Conservation (phyloP, 2,329 filamentous ascomycete species). For the Lojkania enalia region DNA sequence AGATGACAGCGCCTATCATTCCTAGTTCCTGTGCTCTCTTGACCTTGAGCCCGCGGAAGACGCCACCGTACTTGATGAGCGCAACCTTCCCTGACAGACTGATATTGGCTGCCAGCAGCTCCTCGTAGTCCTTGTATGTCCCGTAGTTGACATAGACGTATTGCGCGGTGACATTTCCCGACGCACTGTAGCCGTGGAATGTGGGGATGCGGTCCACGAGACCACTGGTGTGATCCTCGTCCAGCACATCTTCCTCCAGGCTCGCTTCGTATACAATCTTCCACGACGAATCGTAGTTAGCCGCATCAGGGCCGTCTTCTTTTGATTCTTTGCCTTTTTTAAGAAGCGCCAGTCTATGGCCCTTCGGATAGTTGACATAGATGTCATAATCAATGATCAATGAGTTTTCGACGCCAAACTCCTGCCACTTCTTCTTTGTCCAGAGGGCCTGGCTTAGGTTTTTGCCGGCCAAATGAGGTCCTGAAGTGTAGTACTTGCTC, state of each 20-base stretch:
- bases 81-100: conserved; percentile 83
- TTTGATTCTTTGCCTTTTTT: conserved; percentile 56
- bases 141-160: conserved; percentile 93
- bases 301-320: conserved; percentile 45
- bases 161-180: conserved; percentile 83
- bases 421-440: conserved; percentile 54
- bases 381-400: conserved; percentile 55
- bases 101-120: conserved; percentile 74
- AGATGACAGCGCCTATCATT: conserved; percentile 83
- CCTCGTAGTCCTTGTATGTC: conserved; percentile 82
- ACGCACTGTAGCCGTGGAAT: conserved; percentile 94
- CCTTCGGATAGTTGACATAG: conserved; percentile 56
- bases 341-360: conserved; percentile 51
- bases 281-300: conserved; percentile 49
- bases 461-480: conserved; percentile 56
- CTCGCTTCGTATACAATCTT: conserved; percentile 76
- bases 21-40: conserved; percentile 90
- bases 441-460: conserved; percentile 57
- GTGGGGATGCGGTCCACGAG: conserved; percentile 76
- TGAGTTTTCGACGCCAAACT: conserved; percentile 52
- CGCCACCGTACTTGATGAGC: conserved; percentile 79
- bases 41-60: conserved; percentile 89
- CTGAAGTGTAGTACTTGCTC: conserved; percentile 56
- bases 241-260: conserved; percentile 80
- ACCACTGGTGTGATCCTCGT: conserved; percentile 79